phyloP scores from a whole-genome alignment of 805 yeast genomes.

The Myxozyma melibiosi region DNA sequence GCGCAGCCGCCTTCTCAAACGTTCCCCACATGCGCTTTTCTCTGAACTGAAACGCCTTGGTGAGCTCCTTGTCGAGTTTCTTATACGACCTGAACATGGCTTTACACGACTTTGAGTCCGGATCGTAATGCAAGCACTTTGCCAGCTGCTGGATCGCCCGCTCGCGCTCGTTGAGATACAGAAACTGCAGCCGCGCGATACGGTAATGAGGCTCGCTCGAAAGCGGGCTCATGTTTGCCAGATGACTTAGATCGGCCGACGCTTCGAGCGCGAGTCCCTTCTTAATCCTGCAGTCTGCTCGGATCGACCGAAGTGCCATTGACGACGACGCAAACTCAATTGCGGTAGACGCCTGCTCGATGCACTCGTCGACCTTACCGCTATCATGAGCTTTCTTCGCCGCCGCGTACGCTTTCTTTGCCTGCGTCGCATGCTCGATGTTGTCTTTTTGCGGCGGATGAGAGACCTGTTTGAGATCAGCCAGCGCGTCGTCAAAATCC shows the following conservation, averaged over 20 bases:
- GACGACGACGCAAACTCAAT: conserved; percentile 39
- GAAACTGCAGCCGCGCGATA: conserved; percentile 49
- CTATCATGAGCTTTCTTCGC: conserved; percentile 20
- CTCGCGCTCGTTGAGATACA: conserved; percentile 56
- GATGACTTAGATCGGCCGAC: conserved; percentile 41
- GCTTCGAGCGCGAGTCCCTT: conserved; percentile 42
- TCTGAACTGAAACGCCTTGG: conserved; percentile 15
- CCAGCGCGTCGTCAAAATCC: conserved; percentile 29
- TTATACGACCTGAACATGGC: conserved; percentile 35
- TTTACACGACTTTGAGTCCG: conserved; percentile 67
- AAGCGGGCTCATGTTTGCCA: conserved; percentile 36
- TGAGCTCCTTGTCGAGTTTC: conserved; percentile 27
- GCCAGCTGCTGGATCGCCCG: conserved; percentile 56
- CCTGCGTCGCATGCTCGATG: conserved; percentile 29
- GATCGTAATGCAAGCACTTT: conserved; percentile 75
- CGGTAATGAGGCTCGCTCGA: conserved; percentile 37
- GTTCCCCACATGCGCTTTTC: conserved; percentile 22
- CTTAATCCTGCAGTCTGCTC: conserved; percentile 42
- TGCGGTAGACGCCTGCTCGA: conserved; percentile 36
- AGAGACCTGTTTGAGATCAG: conserved; percentile 35
- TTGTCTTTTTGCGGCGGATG: conserved; percentile 30
- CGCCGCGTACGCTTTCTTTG: conserved; percentile 27
- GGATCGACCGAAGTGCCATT: conserved; percentile 35
- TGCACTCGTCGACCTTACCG: conserved; percentile 35
- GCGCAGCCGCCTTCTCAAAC: conserved; percentile 8